Evolutionary conservation across 2,329 filamentous ascomycete genomes (phyloP), one percentile per base, ranked within the genome.

Genomic region (Acrodontium crateriforme): DNA sequence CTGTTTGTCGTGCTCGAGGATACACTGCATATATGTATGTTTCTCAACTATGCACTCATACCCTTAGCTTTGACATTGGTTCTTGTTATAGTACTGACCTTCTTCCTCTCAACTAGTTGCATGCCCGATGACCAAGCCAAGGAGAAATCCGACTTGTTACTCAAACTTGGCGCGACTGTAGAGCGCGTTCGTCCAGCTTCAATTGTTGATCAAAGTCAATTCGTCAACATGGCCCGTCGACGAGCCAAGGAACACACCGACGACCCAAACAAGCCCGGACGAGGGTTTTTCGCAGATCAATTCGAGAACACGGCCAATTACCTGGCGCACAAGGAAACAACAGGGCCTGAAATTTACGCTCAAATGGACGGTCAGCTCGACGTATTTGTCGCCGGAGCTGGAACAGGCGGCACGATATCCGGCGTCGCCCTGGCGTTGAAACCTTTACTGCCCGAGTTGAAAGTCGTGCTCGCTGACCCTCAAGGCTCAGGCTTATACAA

Each of bases 401-500:
- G 89, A 3, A 98, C 89, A 0, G 89, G 89, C 13, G 89, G 89
- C 4, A 98, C 89, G 3, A 75, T 98, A 14, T 78, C 83, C 7
- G 89, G 89, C 9, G 79, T 93, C 13, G 76, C 85, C 6, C 64
- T 77, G 31, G 89, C 75, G 49, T 60, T 98, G 16, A 95, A 94
- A 55, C 73, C 80, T 23, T 58, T 67, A 28, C 50, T 83, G n/a
- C 63, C 65, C 0, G 48, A 63, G 8, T 40, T 89, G 32, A 69
- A 67, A 37, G 62, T 95, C 17, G 74, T 95, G 2, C 71, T 98
- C 2, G 87, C 89, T 0, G 89, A 98, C 54, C 91, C 89, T 1
- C 84, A 91, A 51, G 89, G 89, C 7, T 92, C 82, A 50, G 89
- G 89, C 0, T 62, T 98, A 15, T 94, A 79, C 62, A 92, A 98